Base-by-base conservation (phyloP, 768 basidiomycete species). In the Nevesoporus exiguus region DNA sequence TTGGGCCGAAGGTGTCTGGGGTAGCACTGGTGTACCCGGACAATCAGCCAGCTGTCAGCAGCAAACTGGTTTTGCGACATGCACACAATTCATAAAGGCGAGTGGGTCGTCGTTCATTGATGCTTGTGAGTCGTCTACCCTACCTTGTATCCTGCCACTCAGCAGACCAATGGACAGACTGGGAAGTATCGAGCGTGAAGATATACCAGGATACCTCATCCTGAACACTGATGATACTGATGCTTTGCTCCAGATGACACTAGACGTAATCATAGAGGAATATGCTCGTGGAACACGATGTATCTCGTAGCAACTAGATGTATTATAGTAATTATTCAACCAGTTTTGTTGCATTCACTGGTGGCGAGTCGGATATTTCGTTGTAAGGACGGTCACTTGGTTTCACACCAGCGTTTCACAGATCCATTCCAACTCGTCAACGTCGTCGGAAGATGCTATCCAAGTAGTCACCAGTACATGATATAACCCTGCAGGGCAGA, bases 1-100 rank as follows among this genome's bases (percentile, higher is more conserved):
- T 60, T 98, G 93, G 94, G 93, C 93, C 11, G 83, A 85, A 45
- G 74, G 73, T 43, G 86, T 82, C n/a, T 98, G 94, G 94, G 74
- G 71, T 46, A 57, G 62, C 22, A 71, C 85, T 47, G 90, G 90
- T 29, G 79, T 86, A 49, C 90, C 89, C 17, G 93, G 93, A 48
- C 93, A 95, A 73, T 83, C 82, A 17, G 81, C 88, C 68, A 93
- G 88, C 68, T 98, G 94, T 63, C 90, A 90, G 15, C 75, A 83
- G 61, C 78, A 80, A 60, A 98, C 94, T 14, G 93, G 92, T 37
- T 85, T 83, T 69, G 74, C 86, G 24, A 89, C 86, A 5, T 98
- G 94, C 61, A 78, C 84, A 48, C 82, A 83, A 14, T 98, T 85
- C 67, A 85, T 97, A 25, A 76, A 77, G 56, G 81, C 81, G 39